Evolutionary conservation across 495 filamentous ascomycete species (phyloP).

Genomic region (Aspergillus biplanus): DNA sequence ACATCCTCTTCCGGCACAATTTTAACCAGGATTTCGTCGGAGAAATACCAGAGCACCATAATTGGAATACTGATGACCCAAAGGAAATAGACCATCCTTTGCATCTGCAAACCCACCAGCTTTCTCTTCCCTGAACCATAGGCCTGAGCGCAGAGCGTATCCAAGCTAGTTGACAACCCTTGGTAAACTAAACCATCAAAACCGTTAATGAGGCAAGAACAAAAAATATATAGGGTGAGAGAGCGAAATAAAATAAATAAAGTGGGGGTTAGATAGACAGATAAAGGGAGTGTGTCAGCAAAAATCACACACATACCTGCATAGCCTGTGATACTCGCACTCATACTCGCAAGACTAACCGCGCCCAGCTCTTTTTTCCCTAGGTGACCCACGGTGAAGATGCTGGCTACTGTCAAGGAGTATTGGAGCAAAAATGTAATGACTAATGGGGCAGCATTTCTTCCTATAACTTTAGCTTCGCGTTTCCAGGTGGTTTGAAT

Average conservation of each 20-base stretch:
- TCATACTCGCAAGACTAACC: slow-evolving; percentile 69
- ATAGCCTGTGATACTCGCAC: slow-evolving; percentile 73
- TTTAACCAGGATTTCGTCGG: slow-evolving; percentile 58
- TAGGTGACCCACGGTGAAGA: slow-evolving; percentile 69
- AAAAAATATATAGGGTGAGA: not conserved
- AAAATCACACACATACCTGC: slow-evolving; percentile 35
- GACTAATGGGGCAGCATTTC: slow-evolving; percentile 68
- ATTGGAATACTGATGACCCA: slow-evolving; percentile 68
- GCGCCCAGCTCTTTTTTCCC: slow-evolving; percentile 67
- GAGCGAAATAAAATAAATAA: not conserved
- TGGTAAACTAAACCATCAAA: slow-evolving; percentile 53
- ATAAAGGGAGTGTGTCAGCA: not conserved
- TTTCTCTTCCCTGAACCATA: slow-evolving; percentile 72
- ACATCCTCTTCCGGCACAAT: slow-evolving; percentile 70
- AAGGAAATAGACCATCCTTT: slow-evolving; percentile 70
- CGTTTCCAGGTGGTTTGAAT: slow-evolving; percentile 85
- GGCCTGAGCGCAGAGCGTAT: slow-evolving; percentile 77
- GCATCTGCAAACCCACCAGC: slow-evolving; percentile 72
- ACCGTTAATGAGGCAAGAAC: too few species aligned
- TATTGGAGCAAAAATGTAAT: slow-evolving; percentile 77
- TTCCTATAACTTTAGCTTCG: slow-evolving; percentile 70
- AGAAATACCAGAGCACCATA: slow-evolving; percentile 63
- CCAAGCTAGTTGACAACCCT: slow-evolving; percentile 72
- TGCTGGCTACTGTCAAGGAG: slow-evolving; percentile 69
- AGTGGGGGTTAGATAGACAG: not conserved